Percentiles rank a stretch among this genome's conserved stretches.
Evolutionary conservation across 1,284 basidiomycete species (phyloP).

Genomic region (Wallemia ichthyophaga): DNA sequence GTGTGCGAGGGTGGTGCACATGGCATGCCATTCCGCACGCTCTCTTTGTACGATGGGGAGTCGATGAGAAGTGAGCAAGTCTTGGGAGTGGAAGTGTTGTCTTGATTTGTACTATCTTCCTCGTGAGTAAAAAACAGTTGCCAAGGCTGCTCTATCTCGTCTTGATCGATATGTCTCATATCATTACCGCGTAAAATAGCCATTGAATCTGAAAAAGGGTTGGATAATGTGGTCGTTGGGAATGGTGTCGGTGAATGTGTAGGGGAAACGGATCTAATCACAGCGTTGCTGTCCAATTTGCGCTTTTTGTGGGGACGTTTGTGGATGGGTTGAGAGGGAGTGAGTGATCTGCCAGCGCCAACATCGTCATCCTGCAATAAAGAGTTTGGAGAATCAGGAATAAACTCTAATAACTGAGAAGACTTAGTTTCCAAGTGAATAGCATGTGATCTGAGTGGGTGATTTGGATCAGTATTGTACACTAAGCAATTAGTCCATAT

Average conservation of each 20-base stretch:
- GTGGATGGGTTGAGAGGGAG: neutral
- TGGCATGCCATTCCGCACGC: too few species aligned
- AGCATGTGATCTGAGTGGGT: neutral
- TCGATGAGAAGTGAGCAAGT: too few species aligned
- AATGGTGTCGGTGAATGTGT: too few species aligned
- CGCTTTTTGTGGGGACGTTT: neutral
- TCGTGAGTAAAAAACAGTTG: too few species aligned
- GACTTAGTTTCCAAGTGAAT: neutral
- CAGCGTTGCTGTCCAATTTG: neutral
- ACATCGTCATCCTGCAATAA: neutral
- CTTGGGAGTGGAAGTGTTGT: too few species aligned
- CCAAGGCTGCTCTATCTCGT: too few species aligned
- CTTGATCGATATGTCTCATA: too few species aligned
- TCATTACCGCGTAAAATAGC: too few species aligned
- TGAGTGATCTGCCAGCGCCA: neutral
- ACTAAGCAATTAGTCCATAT: constrained; percentile 89
- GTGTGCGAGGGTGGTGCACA: too few species aligned
- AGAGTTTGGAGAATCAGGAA: neutral
- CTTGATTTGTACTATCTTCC: too few species aligned
- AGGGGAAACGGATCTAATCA: neutral
- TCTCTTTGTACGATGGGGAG: too few species aligned
- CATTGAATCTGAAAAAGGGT: neutral
- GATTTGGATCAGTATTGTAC: constrained; percentile 51
- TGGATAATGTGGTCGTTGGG: neutral
- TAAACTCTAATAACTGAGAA: neutral